Percentiles rank a stretch among this genome's conserved stretches.
Evolutionary conservation across 805 yeast species (phyloP).

Genomic region (Scheffersomyces coipomensis): DNA sequence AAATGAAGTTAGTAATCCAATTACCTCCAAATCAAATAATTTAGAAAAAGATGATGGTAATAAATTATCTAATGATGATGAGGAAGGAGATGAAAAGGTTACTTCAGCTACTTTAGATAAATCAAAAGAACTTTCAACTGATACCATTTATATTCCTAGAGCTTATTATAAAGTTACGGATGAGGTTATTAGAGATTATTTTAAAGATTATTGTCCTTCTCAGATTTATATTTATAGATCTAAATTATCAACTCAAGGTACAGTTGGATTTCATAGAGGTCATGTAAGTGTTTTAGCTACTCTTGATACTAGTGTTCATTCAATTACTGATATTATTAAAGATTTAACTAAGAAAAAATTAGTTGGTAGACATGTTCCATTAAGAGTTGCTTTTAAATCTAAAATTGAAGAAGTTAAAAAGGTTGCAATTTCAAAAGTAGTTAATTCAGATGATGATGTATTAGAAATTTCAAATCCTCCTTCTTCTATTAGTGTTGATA

Average conservation of each 20-base stretch:
- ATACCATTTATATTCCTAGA: conserved; percentile 45
- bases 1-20: conserved; percentile 17
- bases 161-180: conserved; percentile 42
- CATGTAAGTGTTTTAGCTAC: conserved; percentile 53
- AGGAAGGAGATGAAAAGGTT: not conserved
- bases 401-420: conserved; percentile 45
- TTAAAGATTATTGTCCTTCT: conserved; percentile 43
- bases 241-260: conserved; percentile 21
- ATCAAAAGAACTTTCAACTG: conserved; percentile 26
- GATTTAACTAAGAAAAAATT: conserved; percentile 35
- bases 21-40: conserved; percentile 24
- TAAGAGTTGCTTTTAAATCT: conserved; percentile 39
- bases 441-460: no score
- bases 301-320: conserved; percentile 36
- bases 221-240: conserved; percentile 48
- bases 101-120: not conserved
- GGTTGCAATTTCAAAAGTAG: conserved; percentile 21
- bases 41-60: no score
- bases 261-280: conserved; percentile 27
- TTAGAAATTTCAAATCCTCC: not conserved
- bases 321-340: conserved; percentile 42
- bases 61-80: conserved; percentile 1
- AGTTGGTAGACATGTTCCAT: conserved; percentile 29
- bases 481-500: no score
- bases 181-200: conserved; percentile 43